These are phyloP conservation scores for Moesziomyces sp. DNA, from an alignment of 1,284 basidiomycete species.

Conservation along the genomic window DNA sequence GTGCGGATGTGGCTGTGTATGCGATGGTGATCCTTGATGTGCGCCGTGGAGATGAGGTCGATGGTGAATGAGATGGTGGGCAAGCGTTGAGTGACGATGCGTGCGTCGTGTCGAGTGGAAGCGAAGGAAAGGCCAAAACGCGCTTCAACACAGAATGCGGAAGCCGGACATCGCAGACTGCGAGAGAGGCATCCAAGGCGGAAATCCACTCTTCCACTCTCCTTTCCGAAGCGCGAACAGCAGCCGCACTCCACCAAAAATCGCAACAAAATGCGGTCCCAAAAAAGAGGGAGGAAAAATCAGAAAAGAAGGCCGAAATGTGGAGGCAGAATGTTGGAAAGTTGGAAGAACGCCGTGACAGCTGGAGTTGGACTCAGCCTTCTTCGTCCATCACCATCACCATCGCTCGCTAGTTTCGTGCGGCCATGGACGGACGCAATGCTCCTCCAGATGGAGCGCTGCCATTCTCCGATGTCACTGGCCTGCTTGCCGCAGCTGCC, in stretches of 20 bases:
- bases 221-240: too few relatives aligned
- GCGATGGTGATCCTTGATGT: not conserved
- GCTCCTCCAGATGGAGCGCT: conserved; percentile 32
- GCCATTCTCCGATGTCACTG: conserved; percentile 40
- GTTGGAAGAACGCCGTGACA: conserved; percentile 6
- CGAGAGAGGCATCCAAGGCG: too few relatives aligned
- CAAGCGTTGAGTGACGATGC: not conserved
- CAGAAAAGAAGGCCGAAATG: conserved; percentile 6
- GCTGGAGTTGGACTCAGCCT: not conserved
- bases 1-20: too few relatives aligned
- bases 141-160: conserved; percentile 15
- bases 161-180: conserved; percentile 8
- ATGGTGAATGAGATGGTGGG: not conserved
- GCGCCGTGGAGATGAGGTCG: not conserved
- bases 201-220: too few relatives aligned
- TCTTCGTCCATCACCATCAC: not conserved
- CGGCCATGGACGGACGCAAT: not conserved
- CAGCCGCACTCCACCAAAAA: not conserved
- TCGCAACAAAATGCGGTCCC: not conserved
- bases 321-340: conserved; percentile 19
- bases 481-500: conserved; percentile 29
- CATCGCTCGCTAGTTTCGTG: not conserved
- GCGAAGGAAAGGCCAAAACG: conserved; percentile 6
- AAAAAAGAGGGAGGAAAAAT: conserved; percentile 3
- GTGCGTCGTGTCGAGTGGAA: not conserved